These are phyloP conservation scores for Diplodia corticola DNA, from an alignment of 2,329 filamentous ascomycete species.

Conservation along the genomic window DNA sequence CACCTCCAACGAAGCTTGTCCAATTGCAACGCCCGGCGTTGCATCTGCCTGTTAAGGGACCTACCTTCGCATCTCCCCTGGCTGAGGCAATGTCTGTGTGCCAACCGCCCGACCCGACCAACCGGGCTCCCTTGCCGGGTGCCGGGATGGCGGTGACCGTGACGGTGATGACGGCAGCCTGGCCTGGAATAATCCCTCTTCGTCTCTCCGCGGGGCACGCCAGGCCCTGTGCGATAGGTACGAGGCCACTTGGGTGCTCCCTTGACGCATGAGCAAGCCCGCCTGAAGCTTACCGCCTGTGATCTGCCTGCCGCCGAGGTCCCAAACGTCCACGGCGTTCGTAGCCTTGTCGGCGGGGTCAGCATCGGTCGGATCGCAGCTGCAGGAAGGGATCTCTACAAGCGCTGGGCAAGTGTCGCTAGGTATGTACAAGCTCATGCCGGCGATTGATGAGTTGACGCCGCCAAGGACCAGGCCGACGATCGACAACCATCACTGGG, in stretches of 20 bases:
- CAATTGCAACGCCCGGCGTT: background rate
- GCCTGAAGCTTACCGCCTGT: background rate
- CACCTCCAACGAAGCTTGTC: background rate
- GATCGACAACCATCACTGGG: constrained; percentile 2
- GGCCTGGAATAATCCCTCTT: background rate
- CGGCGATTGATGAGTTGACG: background rate
- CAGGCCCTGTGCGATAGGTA: background rate
- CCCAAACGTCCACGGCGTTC: background rate
- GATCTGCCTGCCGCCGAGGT: background rate
- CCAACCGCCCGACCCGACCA: background rate
- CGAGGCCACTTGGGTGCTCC: background rate
- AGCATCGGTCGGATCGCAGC: background rate
- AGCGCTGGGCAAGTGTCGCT: background rate
- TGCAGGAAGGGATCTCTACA: background rate
- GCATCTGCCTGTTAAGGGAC: background rate
- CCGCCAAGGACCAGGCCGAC: background rate
- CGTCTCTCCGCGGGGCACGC: background rate
- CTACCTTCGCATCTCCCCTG: background rate
- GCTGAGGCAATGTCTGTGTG: background rate
- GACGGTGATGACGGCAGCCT: background rate
- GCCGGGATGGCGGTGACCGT: background rate
- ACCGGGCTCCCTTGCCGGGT: background rate
- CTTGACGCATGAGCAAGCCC: background rate
- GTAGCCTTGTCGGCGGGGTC: background rate
- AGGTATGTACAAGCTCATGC: background rate